A percentile compares a stretch with the other conserved stretches of the same genome.
Conservation (phyloP, 2,329 filamentous ascomycete species). For the Leptographium galeiforme region DNA sequence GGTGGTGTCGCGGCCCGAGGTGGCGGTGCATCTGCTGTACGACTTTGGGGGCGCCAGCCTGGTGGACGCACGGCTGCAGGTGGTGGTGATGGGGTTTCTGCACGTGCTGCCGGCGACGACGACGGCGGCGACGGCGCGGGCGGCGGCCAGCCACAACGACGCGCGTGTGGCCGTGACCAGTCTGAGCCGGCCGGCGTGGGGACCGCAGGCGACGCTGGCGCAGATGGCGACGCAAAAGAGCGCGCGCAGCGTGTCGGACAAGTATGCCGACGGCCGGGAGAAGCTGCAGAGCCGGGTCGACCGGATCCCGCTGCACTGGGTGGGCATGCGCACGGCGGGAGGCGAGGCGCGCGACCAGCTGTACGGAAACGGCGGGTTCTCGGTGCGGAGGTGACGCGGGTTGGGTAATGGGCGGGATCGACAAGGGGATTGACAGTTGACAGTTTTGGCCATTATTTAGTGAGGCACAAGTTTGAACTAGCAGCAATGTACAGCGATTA, state of each 20-base stretch:
- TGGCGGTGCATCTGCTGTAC: constrained; percentile 39
- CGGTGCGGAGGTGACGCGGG: constrained; percentile 16
- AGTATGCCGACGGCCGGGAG: constrained; percentile 33
- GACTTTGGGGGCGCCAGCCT: constrained; percentile 32
- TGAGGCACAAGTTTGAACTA: no score
- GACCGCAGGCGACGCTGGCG: constrained; percentile 22
- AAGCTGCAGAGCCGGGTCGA: constrained; percentile 42
- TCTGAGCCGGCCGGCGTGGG: constrained; percentile 32
- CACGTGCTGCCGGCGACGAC: constrained; percentile 21
- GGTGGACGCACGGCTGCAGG: constrained; percentile 29
- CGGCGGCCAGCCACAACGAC: constrained; percentile 22
- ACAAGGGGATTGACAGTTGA: not conserved
- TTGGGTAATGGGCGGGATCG: no score
- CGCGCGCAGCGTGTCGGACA: constrained; percentile 28
- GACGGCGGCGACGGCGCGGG: not conserved
- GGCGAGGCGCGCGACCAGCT: constrained; percentile 33
- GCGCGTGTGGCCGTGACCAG: constrained; percentile 30
- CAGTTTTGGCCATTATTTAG: no score
- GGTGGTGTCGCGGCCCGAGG: constrained; percentile 14
- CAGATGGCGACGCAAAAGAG: constrained; percentile 25
- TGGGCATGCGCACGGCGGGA: constrained; percentile 41
- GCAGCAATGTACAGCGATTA: no score
- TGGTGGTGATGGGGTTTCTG: constrained; percentile 49
- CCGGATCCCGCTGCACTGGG: constrained; percentile 42
- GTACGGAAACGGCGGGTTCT: constrained; percentile 35